Conservation (phyloP, 345 rosid species). For the Psidium friedrichsthalianum region DNA sequence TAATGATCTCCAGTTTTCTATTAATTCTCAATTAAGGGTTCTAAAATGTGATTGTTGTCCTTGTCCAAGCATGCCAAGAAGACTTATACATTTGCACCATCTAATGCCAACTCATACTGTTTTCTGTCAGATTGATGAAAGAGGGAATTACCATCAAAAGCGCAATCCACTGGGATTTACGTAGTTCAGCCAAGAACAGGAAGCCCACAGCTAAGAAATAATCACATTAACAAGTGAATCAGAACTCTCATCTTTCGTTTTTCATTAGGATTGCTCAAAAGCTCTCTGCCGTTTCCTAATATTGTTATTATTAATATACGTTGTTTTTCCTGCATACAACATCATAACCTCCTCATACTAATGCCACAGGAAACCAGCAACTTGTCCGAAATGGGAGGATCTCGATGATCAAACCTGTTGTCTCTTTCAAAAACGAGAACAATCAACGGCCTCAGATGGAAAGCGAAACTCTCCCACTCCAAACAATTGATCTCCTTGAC, state of each 20-base stretch:
- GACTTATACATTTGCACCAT: background rate
- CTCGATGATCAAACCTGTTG: conserved; percentile 27
- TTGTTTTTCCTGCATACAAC: background rate
- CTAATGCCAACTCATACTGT: no score
- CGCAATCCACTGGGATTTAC: background rate
- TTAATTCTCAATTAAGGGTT: background rate
- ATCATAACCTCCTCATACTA: background rate
- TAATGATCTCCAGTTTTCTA: background rate
- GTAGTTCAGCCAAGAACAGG: background rate
- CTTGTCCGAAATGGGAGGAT: background rate
- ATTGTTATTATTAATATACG: background rate
- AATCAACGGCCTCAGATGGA: conserved; percentile 73
- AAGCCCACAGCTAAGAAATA: background rate
- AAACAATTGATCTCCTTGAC: conserved; percentile 78
- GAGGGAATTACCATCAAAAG: background rate
- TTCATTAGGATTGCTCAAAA: background rate
- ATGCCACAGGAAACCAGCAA: background rate
- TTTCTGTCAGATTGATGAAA: no score
- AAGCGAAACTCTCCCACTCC: conserved; percentile 87
- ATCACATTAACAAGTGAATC: background rate
- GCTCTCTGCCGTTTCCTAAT: background rate
- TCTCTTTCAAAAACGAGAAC: conserved; percentile 82
- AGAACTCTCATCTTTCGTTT: background rate
- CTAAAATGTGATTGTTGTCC: background rate
- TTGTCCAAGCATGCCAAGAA: background rate